Evolutionary conservation across 208 protist species (phyloP), one percentile per base, ranked within the genome.

Genomic region (Trypanosoma boissoni): DNA sequence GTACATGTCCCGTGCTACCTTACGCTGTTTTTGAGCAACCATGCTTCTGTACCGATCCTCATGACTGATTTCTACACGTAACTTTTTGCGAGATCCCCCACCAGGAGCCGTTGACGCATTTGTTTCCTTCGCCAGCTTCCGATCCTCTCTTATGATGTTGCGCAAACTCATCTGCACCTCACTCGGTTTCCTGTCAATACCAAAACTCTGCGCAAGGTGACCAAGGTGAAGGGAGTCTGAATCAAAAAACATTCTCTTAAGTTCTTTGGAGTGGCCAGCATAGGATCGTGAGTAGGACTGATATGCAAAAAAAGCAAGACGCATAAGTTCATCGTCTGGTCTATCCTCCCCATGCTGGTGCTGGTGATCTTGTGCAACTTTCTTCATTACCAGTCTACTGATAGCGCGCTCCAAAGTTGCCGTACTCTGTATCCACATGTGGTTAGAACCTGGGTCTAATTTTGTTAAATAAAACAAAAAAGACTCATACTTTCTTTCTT

Each of bases 201-300:
- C 92, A 74, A 98, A 97, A 43, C 83, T 93, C 44, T 92, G 85
- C 20, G 94, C 94, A 6, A 99, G 86, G 58, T 96, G 88, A 27
- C 86, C 82, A 16, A 99, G 79, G 53, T 99, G 97, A 26, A 99
- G 86, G 23, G 64, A 45, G 48, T 96, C 58, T 0, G 96, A 88
- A 46, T 98, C 70, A 63, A 98, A 99, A 51, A 96, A 94, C 20
- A 60, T 53, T 34, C 96, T 72, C 64, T 98, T 98, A 34, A 97
- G 64, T 28, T 64, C 46, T 41, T 39, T 42, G 18, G 77, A 74
- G 66, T 97, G 86, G 9, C 93, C 96, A 2, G 97, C 94, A 74
- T 99, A 99, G n/a, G 96, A 78, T 52, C 97, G 89, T 45, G 99
- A 75, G 72, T 99, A 99, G 14, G 88, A 97, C 51, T 97, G 95